Conservation (phyloP, 768 basidiomycete genomes). For the Asterophora lycoperdoides region DNA sequence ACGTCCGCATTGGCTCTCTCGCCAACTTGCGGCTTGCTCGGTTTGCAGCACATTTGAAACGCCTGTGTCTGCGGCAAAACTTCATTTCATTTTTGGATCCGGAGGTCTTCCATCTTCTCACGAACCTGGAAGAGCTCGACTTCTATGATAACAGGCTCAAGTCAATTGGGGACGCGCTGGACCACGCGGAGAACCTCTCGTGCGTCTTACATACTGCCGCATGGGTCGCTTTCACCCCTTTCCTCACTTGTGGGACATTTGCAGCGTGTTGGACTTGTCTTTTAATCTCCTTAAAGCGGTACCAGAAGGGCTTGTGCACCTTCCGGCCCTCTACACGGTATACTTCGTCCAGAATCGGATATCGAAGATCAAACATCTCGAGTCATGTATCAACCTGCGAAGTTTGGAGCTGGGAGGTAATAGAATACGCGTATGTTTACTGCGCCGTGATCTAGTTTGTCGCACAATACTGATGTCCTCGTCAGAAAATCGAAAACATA, state of each 20-base stretch:
- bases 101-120: slow-evolving; percentile 61
- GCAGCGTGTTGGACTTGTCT: slow-evolving; percentile 83
- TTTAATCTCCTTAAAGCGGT: slow-evolving; percentile 84
- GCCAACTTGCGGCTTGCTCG: slow-evolving; percentile 64
- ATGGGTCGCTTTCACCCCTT: slow-evolving; percentile 5
- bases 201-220: slow-evolving; percentile 30
- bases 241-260: neutral
- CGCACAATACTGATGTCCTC: neutral
- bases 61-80: slow-evolving; percentile 85
- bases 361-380: slow-evolving; percentile 66
- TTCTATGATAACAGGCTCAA: slow-evolving; percentile 95
- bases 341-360: slow-evolving; percentile 99
- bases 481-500: slow-evolving; percentile 82
- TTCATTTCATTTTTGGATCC: slow-evolving; percentile 69
- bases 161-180: slow-evolving; percentile 60
- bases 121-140: slow-evolving; percentile 82
- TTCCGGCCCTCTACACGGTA: slow-evolving; percentile 65
- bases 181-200: slow-evolving; percentile 51
- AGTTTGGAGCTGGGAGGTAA: slow-evolving; percentile 95
- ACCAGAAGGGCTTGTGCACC: slow-evolving; percentile 54
- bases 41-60: slow-evolving; percentile 65
- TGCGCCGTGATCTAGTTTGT: neutral
- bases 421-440: slow-evolving; percentile 67
- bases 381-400: slow-evolving; percentile 50
- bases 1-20: slow-evolving; percentile 70